These are phyloP conservation scores for Crithidia sp. DNA, from an alignment of 208 protist species.

Conservation along the genomic window DNA sequence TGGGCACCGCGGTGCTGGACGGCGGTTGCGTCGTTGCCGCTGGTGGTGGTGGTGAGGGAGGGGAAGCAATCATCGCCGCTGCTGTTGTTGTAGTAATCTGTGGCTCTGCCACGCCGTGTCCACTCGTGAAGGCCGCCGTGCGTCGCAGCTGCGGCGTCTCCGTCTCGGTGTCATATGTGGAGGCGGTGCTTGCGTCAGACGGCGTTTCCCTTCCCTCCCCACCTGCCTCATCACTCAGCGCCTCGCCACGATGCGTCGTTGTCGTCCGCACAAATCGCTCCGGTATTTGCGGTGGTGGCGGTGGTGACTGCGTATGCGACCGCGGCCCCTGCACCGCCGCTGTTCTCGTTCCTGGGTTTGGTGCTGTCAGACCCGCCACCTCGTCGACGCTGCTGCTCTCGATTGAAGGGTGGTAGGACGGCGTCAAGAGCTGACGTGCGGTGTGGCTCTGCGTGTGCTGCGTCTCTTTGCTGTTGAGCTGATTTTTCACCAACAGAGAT, in stretches of 20 bases:
- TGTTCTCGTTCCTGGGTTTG: not conserved
- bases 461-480: not conserved
- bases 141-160: conserved; percentile 8
- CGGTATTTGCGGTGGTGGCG: not conserved
- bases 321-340: not conserved
- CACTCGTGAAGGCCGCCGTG: conserved; percentile 10
- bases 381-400: conserved; percentile 2
- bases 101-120: no score
- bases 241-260: not conserved
- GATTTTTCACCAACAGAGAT: no score
- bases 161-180: not conserved
- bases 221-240: no score
- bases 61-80: not conserved
- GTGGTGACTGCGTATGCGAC: conserved; percentile 1
- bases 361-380: not conserved
- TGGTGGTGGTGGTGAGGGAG: not conserved
- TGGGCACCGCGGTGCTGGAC: no score
- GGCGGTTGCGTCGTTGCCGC: no score
- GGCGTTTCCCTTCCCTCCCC: no score
- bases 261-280: not conserved
- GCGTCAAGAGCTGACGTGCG: conserved; percentile 3
- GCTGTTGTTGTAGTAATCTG: not conserved
- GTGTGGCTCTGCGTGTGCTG: not conserved
- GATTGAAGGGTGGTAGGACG: not conserved
- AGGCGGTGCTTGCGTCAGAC: no score